Evolutionary conservation across 495 filamentous ascomycete species (phyloP), one percentile per base, ranked within the genome.

Genomic region (Talaromyces liani): DNA sequence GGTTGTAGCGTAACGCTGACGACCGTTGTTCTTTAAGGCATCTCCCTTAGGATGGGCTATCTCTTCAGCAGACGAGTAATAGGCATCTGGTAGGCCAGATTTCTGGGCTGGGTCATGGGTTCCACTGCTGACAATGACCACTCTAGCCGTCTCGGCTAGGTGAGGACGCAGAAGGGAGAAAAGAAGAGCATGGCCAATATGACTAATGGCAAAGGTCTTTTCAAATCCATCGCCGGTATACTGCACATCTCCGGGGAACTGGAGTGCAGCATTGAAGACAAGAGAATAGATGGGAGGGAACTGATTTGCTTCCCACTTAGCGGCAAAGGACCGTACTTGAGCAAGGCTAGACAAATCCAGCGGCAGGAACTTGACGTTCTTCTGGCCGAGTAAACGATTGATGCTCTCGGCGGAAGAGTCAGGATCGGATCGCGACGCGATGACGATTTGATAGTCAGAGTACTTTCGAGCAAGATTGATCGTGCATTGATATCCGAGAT

Each of bases 101-200:
- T 75, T 74, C 54, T 71, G 65, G 8, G 62, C 69, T 3, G 75
- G 71, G 56, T 75, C 73, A 58, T 77, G 74, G 0, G 72, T 75
- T 29, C 75, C 71, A 51, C 70, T 73, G 2, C 67, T 27, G 3
- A 67, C 68, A 29, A 76, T 63, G 64, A 82, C 75, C 55, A 83
- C 72, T 47, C 81, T 79, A 1, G 80, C 80, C 39, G 77, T 73
- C 18, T 75, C 66, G 3, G 79, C 79, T 61, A 85, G 76, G 41
- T 71, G 65, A 6, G 80, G 73, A 5, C 72, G 69, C 27, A 83
- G 71, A 20, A 84, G 75, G 55, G 77, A 80, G 68, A 82, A 83
- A 20, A 85, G 78, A 0, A 83, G 70, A 14, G 83, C 79, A 61
- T 77, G 73, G 4, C 75, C 74, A n/a, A 77, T 66, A 53, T 77